Base-by-base conservation (phyloP, 768 basidiomycete species). In the Panaeolus papilionaceus region DNA sequence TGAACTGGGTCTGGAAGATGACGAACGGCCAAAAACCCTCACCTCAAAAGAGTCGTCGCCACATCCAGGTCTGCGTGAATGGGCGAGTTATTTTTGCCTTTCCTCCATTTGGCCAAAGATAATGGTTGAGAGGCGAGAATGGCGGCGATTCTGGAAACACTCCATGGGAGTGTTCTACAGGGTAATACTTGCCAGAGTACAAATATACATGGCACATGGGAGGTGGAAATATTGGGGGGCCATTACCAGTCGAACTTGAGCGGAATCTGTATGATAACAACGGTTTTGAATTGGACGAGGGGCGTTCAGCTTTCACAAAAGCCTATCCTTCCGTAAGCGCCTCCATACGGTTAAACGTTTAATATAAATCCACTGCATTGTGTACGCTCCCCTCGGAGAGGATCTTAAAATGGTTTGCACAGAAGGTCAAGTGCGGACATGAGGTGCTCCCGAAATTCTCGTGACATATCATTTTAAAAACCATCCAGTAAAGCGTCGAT, bases 21-120 rank as follows among this genome's bases (percentile, higher is more conserved):
- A 58, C 54, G 54, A 58, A 58, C 54, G 54, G 54, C 54, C 54
- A 58, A 58, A 58, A 58, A 58, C 54, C 54, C 54, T 58, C 54
- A 58, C 12, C 26, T 16, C 6, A 37, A 33, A 51, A 37, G 9
- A 37, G 45, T 47, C 14, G 12, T 58, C 28, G 54, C 54, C 54
- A 58, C 54, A 58, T 58, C 28, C 54, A 28, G n/a, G 26, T 58
- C 20, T 51, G 47, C 47, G 47, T 51, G 47, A 51, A 51, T 51
- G 23, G 47, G 47, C 26, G 54, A 58, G 54, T 58, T 58, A 58
- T 58, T 58, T 58, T 58, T 58, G 54, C 54, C 54, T 58, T 58
- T 26, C 33, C 54, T 58, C 54, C 54, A 58, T 58, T 58, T 58
- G 54, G 54, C 11, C 54, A 16, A 14, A 37, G 54, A 51, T 10